Conservation (phyloP, 1,139 yeast genomes). For the Maudiozyma humilis region DNA sequence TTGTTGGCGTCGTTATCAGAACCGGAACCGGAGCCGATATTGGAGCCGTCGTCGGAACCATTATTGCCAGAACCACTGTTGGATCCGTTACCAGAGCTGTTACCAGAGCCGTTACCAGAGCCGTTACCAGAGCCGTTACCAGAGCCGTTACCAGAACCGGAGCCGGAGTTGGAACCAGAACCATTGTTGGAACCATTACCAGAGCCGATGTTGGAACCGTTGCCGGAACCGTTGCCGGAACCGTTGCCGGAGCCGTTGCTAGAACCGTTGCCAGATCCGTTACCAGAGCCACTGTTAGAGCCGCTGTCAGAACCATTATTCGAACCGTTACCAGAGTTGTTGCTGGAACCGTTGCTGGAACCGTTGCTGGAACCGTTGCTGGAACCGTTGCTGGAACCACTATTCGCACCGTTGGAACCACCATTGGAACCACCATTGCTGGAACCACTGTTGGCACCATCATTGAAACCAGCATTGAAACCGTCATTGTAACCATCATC, state of each 20-base stretch:
- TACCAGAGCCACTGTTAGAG: background rate
- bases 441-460: background rate
- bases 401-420: background rate
- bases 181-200: background rate
- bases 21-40: background rate
- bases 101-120: background rate
- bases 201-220: background rate
- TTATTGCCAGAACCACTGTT: background rate
- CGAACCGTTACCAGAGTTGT: background rate
- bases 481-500: background rate
- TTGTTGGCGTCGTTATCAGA: background rate
- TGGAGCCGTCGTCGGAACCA: background rate
- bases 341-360: background rate
- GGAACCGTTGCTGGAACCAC: background rate
- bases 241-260: background rate
- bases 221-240: background rate
- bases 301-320: background rate
- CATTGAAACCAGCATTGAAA: background rate
- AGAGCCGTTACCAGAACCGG: background rate
- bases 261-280: background rate
- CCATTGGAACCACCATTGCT: background rate
- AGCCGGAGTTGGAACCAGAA: background rate
- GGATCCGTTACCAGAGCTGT: background rate
- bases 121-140: background rate
- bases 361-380: background rate